A percentile compares a stretch with the other conserved stretches of the same genome.
Evolutionary conservation across 1,139 yeast genomes (phyloP).

Genomic region (Kodamaea ohmeri): DNA sequence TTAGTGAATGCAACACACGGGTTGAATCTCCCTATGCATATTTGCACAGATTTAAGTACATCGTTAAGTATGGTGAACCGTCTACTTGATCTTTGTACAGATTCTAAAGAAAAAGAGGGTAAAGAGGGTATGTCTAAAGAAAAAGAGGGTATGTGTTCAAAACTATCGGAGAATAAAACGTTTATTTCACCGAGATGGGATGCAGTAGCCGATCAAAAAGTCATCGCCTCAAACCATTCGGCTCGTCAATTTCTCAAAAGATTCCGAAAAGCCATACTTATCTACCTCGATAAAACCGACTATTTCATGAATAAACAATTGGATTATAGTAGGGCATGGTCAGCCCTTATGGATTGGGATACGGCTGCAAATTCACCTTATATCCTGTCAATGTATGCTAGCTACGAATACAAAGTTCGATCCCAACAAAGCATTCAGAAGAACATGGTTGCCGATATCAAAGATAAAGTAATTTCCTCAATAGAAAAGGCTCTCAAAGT

Average conservation of each 20-base stretch:
- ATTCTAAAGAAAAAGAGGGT: neutral
- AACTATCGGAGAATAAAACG: neutral
- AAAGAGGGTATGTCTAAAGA: neutral
- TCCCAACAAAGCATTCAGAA: slow-evolving; percentile 8
- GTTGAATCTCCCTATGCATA: neutral
- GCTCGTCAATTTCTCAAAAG: neutral
- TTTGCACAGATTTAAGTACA: neutral
- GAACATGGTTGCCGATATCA: slow-evolving; percentile 10
- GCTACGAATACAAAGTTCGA: slow-evolving; percentile 19
- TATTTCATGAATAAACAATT: slow-evolving; percentile 17
- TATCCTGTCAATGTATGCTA: slow-evolving; percentile 20
- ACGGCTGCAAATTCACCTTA: slow-evolving; percentile 6
- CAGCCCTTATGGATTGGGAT: slow-evolving; percentile 12
- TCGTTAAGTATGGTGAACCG: slow-evolving; percentile 3
- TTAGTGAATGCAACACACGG: slow-evolving; percentile 1
- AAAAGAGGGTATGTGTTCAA: neutral
- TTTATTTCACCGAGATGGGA: no score
- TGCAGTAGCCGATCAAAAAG: no score
- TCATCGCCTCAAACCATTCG: neutral
- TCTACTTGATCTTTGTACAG: neutral
- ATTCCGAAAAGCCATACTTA: neutral
- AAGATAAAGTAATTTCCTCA: slow-evolving; percentile 2
- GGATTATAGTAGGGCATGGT: slow-evolving; percentile 20
- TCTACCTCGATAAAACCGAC: neutral
- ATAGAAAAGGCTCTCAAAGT: slow-evolving; percentile 1